Evolutionary conservation across 2,329 filamentous ascomycete genomes (phyloP), one percentile per base, ranked within the genome.

Genomic region (Basipetospora chlamydospora): DNA sequence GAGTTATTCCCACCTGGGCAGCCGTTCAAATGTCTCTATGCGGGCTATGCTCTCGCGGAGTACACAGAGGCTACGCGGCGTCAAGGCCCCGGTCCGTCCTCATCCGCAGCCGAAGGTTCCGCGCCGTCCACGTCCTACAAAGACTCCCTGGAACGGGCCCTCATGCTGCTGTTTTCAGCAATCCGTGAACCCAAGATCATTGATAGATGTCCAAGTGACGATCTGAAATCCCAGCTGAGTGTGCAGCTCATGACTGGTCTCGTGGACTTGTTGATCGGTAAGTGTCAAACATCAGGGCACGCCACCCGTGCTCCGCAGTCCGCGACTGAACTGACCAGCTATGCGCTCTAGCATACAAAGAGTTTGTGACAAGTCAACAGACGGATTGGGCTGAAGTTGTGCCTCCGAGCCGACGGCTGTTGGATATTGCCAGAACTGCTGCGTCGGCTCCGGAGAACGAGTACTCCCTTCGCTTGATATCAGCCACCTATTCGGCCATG

Each of bases 11-110:
- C 80, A 6, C 54, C 70, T 2, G 67, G 70, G 1, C 74, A 80
- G 40, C 78, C 79, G 2, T 86, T 76, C 60, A 80, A 79, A 46
- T 74, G 75, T 2, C 63, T 86, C 1, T 92, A 87, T 50, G 78
- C 79, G 3, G 57, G 85, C 1, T 68, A 79, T 48, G 72, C 77
- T 1, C 61, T 93, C 26, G 60, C 64, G 16, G 67, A 74, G 38
- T 79, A 77, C 49, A 63, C 85, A 26, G 58, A 63, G 18, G 56
- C 47, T 7, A 44, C 56, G 42, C 13, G 26, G 15, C 59, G 60
- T 50, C 57, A 47, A 46, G 47, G 37, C 28, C 43, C n/a, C n/a
- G n/a, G 32, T 20, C 23, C 32, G 17, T 33, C 18, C n/a, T 21
- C 26, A 25, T 35, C 25, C 18, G 12, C 29, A 15, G 23, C 42